phyloP scores from a whole-genome alignment of 352 stramenopile species.

The Phytophthora vignae region DNA sequence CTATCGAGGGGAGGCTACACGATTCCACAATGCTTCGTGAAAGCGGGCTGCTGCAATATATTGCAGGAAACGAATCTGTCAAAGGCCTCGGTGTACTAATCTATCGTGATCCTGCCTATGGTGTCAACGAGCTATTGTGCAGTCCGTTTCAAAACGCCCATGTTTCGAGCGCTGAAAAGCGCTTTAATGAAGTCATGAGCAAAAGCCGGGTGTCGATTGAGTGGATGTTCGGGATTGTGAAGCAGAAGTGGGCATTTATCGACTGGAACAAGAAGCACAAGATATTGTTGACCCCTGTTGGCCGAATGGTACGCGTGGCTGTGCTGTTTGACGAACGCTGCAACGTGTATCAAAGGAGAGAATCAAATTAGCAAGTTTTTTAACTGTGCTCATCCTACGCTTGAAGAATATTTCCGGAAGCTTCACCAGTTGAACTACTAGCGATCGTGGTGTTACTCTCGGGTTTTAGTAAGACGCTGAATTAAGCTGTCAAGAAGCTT shows the following conservation, averaged over 20 bases:
- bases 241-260: slow-evolving; percentile 16
- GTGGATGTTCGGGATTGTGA: slow-evolving; percentile 18
- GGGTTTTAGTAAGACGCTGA: background rate
- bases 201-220: slow-evolving; percentile 10
- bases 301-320: background rate
- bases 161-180: background rate
- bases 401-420: slow-evolving; percentile 32
- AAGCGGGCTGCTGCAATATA: slow-evolving; percentile 1
- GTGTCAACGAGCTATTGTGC: slow-evolving; percentile 1
- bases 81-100: slow-evolving; percentile 2
- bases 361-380: slow-evolving; percentile 27
- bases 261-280: slow-evolving; percentile 28
- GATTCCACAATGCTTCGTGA: slow-evolving; percentile 15
- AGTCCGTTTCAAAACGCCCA: slow-evolving; percentile 17
- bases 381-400: background rate
- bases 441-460: too few species aligned
- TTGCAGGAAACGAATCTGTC: background rate
- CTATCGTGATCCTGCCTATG: slow-evolving; percentile 11
- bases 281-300: slow-evolving; percentile 18
- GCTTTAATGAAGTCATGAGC: slow-evolving; percentile 19
- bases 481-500: too few species aligned
- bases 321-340: slow-evolving; percentile 18
- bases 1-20: slow-evolving; percentile 2
- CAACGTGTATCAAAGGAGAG: background rate
- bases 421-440: too few species aligned